Percentiles rank a stretch among this genome's conserved stretches.
Evolutionary conservation across 139 green algal species (phyloP).

Genomic region (Tetraselmis chui): DNA sequence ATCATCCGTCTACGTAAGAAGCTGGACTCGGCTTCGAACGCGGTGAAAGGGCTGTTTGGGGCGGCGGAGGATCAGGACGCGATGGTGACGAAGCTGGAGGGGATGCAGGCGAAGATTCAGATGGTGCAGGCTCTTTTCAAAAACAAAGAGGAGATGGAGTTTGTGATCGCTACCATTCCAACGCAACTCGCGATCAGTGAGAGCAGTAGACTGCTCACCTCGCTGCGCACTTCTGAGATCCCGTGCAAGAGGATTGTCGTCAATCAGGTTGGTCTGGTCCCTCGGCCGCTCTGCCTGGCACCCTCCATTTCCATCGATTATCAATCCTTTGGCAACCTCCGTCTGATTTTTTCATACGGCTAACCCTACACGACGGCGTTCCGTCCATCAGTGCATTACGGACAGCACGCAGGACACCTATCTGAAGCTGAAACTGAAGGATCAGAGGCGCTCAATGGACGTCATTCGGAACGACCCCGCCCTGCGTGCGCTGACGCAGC

Average conservation of each 20-base stretch:
- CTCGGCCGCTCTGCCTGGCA: not conserved
- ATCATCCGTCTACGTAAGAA: slow-evolving; percentile 67
- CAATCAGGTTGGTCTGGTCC: slow-evolving; percentile 83
- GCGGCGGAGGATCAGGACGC: slow-evolving; percentile 50
- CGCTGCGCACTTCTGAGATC: slow-evolving; percentile 75
- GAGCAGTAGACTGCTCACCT: slow-evolving; percentile 54
- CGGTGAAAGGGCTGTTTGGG: slow-evolving; percentile 64
- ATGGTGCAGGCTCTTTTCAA: slow-evolving; percentile 82
- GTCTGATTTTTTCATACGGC: too few relatives aligned
- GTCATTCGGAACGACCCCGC: slow-evolving; percentile 57
- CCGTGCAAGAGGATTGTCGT: slow-evolving; percentile 89
- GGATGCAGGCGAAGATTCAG: slow-evolving; percentile 14
- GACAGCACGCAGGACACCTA: slow-evolving; percentile 49
- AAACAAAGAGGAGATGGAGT: slow-evolving; percentile 83
- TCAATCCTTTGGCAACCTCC: too few relatives aligned
- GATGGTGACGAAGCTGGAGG: slow-evolving; percentile 65
- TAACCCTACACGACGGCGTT: too few relatives aligned
- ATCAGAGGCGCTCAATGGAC: slow-evolving; percentile 78
- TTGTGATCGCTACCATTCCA: slow-evolving; percentile 97
- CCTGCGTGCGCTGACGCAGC: slow-evolving; percentile 49
- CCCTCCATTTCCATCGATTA: too few relatives aligned
- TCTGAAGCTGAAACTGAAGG: slow-evolving; percentile 70
- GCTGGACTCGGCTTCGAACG: slow-evolving; percentile 43
- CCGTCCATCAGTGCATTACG: slow-evolving; percentile 43
- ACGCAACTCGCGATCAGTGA: slow-evolving; percentile 91